Evolutionary conservation across 495 filamentous ascomycete genomes (phyloP), one percentile per base, ranked within the genome.

Genomic region (Podospora sp.): DNA sequence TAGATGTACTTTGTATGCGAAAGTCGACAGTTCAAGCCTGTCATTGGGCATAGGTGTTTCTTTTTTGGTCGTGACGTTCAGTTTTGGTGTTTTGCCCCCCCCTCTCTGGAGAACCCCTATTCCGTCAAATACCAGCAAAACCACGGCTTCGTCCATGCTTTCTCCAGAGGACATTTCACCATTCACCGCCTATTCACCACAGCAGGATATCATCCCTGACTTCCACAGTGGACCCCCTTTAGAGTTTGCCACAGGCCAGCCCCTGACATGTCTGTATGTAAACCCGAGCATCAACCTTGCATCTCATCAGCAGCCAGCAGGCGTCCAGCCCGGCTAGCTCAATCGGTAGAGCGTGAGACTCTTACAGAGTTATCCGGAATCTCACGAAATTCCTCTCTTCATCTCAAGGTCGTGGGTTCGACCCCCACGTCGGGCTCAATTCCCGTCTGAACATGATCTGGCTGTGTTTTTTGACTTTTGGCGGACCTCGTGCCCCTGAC

Each of bases 281-380:
- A n/a, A n/a, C 40, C 11, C 40, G 40, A 46, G 14, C 14, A 46
- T 4, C 40, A 11, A 18, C 40, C 5, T 46, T 11, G 40, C 40
- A 46, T 46, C 9, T 18, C 24, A 26, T n/a, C 9, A 55, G 21
- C 21, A 55, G 52, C 52, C 52, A 55, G 52, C 40, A 46, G 40
- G 40, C 40, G 14, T 12, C 21, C 52, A 5, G 75, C 75, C 75
- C 73, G 77, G 87, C 86, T 90, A 90, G 87, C 87, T 90, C 88
- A 90, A 89, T 90, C 88, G 87, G 88, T 89, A 90, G 88, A 90
- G 88, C 88, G 88, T 90, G 85, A 88, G 88, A 90, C 88, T 90
- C n/a, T 55, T 22, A 55, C 7, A 14, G n/a, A 55, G 50, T n/a
- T n/a, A n/a, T n/a, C n/a, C 22, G 12, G 16, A 46, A 46, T 22